Evolutionary conservation across 352 stramenopile genomes (phyloP).

Genomic region (Globisporangium megalacanthum): DNA sequence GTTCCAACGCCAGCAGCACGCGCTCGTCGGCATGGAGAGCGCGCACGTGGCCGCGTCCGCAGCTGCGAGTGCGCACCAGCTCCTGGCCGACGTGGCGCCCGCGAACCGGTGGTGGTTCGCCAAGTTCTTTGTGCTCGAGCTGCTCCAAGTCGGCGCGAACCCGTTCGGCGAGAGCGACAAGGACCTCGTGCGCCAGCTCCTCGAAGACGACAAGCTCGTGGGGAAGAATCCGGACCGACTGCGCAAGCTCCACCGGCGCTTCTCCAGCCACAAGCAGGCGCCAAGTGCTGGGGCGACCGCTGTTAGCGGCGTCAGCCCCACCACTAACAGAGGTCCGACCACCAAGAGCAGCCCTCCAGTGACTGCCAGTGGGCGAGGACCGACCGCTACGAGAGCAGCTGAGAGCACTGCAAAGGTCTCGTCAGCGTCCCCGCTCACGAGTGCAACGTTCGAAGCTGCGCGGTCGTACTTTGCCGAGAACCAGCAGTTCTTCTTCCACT

Average conservation of each 20-base stretch:
- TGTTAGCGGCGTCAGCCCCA: neutral
- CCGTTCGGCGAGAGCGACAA: conserved; percentile 66
- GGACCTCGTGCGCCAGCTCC: conserved; percentile 66
- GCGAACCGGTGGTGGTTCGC: conserved; percentile 76
- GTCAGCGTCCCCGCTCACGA: conserved; percentile 1
- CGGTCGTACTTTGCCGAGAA: conserved; percentile 50
- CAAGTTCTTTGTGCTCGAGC: conserved; percentile 65
- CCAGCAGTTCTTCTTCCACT: conserved; percentile 75
- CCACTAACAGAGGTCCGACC: neutral
- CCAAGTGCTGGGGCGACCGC: neutral
- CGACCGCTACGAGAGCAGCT: conserved; percentile 6
- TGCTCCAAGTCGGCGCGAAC: conserved; percentile 62
- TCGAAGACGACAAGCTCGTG: conserved; percentile 61
- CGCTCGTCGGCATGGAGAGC: conserved; percentile 34
- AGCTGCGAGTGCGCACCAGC: conserved; percentile 18
- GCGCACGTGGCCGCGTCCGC: conserved; percentile 21
- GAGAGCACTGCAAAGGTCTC: conserved; percentile 8
- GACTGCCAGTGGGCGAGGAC: neutral
- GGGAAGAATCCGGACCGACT: conserved; percentile 61
- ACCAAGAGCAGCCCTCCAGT: neutral
- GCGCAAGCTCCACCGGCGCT: conserved; percentile 64
- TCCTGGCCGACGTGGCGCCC: conserved; percentile 35
- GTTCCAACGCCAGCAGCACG: conserved; percentile 60
- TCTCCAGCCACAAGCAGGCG: conserved; percentile 43
- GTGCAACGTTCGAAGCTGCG: conserved; percentile 26